Conservation (phyloP, 2,329 filamentous ascomycete genomes). For the Talaromyces marneffei region DNA sequence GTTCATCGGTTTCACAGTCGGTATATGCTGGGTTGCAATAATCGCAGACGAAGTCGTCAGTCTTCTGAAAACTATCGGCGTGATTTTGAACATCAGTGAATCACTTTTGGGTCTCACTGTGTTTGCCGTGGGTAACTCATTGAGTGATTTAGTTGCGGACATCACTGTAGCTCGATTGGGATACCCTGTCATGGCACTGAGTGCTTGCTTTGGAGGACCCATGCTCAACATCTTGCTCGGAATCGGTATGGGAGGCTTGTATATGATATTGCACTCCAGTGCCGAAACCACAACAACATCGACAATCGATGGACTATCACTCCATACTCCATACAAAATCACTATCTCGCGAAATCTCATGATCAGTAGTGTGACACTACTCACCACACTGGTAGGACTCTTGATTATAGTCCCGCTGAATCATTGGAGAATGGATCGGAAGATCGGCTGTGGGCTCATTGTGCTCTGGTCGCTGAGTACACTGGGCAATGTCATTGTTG, state of each 20-base stretch:
- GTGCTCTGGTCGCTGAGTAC: constrained; percentile 76
- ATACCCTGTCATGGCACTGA: constrained; percentile 91
- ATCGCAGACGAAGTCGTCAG: constrained; percentile 95
- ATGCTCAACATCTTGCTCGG: constrained; percentile 96
- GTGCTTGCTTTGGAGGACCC: constrained; percentile 94
- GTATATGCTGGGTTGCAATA: constrained; percentile 92
- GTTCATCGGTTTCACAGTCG: constrained; percentile 83
- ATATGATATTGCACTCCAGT: constrained; percentile 59
- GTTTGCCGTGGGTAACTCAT: constrained; percentile 91
- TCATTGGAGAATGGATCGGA: constrained; percentile 75
- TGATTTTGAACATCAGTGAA: constrained; percentile 88
- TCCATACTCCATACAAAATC: constrained; percentile 62
- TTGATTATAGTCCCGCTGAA: constrained; percentile 78
- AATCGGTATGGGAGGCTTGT: constrained; percentile 83
- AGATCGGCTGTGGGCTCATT: constrained; percentile 76
- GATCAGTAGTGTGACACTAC: constrained; percentile 75
- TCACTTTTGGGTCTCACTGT: constrained; percentile 91
- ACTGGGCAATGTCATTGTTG: constrained; percentile 71
- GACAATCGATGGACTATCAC: constrained; percentile 13
- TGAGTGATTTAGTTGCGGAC: constrained; percentile 90
- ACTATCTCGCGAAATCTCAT: constrained; percentile 78
- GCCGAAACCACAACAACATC: constrained; percentile 42
- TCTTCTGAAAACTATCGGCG: constrained; percentile 84
- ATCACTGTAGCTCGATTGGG: constrained; percentile 90
- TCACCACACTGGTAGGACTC: constrained; percentile 72